phyloP scores from a whole-genome alignment of 257 asterid species.

The Solanum chiquidenum region DNA sequence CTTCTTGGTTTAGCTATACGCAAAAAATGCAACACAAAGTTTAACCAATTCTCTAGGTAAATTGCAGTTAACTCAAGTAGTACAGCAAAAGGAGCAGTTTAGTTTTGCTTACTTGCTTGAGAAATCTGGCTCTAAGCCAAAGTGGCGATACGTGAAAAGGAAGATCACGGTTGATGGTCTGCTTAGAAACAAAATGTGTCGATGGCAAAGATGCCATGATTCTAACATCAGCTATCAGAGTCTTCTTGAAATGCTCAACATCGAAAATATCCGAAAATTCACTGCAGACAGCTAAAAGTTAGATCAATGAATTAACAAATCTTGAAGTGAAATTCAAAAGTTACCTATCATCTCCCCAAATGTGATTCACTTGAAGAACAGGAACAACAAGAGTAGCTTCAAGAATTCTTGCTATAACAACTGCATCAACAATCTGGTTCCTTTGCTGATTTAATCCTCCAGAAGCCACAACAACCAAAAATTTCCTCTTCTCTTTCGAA shows the following conservation, averaged over 20 bases:
- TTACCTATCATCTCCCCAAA: constrained; percentile 53
- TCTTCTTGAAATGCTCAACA: constrained; percentile 56
- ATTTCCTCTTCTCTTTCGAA: constrained; percentile 31
- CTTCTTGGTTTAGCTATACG: constrained; percentile 44
- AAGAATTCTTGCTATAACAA: constrained; percentile 51
- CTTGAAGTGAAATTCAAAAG: background rate
- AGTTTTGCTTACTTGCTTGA: constrained; percentile 31
- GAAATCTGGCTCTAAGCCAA: constrained; percentile 51
- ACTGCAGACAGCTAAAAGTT: constrained; percentile 22
- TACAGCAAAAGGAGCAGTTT: background rate
- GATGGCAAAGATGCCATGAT: constrained; percentile 51
- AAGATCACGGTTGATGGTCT: constrained; percentile 38
- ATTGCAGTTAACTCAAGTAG: background rate
- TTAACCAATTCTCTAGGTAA: background rate
- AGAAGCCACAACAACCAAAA: constrained; percentile 54
- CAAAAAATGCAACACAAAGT: background rate
- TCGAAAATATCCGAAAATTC: constrained; percentile 59
- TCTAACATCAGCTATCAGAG: constrained; percentile 45
- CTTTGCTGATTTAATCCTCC: constrained; percentile 69
- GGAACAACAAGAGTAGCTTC: constrained; percentile 60
- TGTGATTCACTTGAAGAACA: constrained; percentile 47
- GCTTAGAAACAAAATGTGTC: constrained; percentile 44
- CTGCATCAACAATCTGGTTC: constrained; percentile 64
- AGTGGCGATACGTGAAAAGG: constrained; percentile 45
- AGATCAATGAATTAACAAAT: background rate